Evolutionary conservation across 768 basidiomycete species (phyloP).

Genomic region (Pisolithus marmoratus): DNA sequence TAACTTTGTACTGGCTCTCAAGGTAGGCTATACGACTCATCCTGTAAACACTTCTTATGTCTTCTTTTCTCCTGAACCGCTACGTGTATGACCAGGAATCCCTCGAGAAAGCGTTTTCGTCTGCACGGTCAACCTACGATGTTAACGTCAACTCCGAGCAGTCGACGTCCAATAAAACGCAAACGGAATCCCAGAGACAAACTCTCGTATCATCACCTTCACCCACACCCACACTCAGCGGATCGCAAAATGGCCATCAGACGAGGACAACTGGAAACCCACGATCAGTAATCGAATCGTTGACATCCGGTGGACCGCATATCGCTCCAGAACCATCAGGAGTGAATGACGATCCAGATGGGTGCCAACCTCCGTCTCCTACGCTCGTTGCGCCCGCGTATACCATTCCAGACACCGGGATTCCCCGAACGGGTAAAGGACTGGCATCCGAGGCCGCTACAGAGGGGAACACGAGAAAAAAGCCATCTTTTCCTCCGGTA

Average conservation of each 20-base stretch:
- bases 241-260: background rate
- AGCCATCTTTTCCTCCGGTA: no score
- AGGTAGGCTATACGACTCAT: constrained; percentile 38
- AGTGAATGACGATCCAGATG: background rate
- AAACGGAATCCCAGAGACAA: background rate
- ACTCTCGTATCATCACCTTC: background rate
- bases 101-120: constrained; percentile 63
- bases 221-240: background rate
- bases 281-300: background rate
- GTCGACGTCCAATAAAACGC: constrained; percentile 11
- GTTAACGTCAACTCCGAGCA: constrained; percentile 40
- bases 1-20: constrained; percentile 71
- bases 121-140: constrained; percentile 68
- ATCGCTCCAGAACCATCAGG: background rate
- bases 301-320: background rate
- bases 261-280: background rate
- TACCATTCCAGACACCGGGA: no score
- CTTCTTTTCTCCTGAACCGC: background rate
- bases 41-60: background rate
- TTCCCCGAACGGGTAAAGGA: background rate
- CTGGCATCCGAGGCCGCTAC: background rate
- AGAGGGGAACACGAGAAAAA: background rate
- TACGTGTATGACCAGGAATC: constrained; percentile 38
- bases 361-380: background rate
- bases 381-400: constrained; percentile 1